A percentile compares a stretch with the other conserved stretches of the same genome.
These are phyloP conservation scores for Gossypium lobatum DNA, from an alignment of 441 rosid species.

Conservation along the genomic window DNA sequence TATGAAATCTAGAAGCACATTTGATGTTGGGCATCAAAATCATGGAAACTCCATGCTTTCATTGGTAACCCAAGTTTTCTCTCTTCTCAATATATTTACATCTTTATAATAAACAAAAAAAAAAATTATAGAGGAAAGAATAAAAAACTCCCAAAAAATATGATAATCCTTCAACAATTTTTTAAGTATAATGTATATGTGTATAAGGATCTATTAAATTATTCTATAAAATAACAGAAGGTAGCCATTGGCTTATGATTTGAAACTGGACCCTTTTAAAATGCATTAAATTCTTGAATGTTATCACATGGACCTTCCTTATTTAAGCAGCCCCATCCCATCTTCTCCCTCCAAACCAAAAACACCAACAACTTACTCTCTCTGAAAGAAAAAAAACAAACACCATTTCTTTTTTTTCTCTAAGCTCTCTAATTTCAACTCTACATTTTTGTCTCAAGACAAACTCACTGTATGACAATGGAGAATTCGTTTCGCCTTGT, in stretches of 20 bases:
- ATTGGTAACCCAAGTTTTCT: constrained; percentile 5
- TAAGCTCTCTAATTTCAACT: constrained; percentile 6
- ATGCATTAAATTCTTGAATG: constrained; percentile 14
- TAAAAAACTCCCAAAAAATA: constrained; percentile 6
- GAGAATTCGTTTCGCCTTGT: constrained; percentile 42
- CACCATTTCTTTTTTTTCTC: not conserved
- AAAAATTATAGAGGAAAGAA: constrained; percentile 10
- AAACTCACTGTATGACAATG: constrained; percentile 23
- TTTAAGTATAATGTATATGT: not conserved
- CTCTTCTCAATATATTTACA: not conserved
- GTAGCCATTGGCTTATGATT: constrained; percentile 24
- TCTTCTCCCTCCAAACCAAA: constrained; percentile 27
- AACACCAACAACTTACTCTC: not conserved
- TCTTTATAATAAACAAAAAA: not conserved
- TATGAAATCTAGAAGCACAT: constrained; percentile 4
- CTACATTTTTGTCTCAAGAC: not conserved
- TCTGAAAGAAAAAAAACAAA: constrained; percentile 14
- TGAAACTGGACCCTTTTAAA: constrained; percentile 21
- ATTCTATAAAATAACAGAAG: constrained; percentile 19
- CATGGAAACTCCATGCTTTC: not conserved
- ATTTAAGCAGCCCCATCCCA: constrained; percentile 32
- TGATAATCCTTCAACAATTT: constrained; percentile 11
- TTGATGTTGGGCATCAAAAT: constrained; percentile 3
- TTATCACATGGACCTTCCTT: constrained; percentile 28
- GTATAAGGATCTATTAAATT: constrained; percentile 13